Base-by-base conservation (phyloP, 352 stramenopile species). In the Globisporangium takayamanum region DNA sequence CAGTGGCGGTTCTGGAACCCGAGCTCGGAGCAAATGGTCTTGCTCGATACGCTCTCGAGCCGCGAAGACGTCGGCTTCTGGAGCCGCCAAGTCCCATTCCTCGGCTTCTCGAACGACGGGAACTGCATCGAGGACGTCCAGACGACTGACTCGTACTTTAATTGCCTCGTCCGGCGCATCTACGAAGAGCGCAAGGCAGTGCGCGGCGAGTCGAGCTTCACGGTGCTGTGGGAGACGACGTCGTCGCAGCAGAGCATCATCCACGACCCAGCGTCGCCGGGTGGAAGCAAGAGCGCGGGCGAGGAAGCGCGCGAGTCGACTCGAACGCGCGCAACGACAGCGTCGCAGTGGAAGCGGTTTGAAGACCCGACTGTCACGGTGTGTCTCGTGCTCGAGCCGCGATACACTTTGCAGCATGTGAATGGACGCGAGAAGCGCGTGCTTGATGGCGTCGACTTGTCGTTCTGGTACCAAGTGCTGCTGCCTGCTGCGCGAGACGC, bases 161-260 rank as follows among this genome's bases (percentile, higher is more conserved):
- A 66, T 22, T 71, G 58, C 26, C 57, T 73, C 10, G 53, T 75
- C 16, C 64, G 70, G 7, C 70, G 70, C 33, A 70, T 73, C 16
- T 60, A 68, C n/a, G 65, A 74, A 6, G 37, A 62, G 25, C 59
- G 55, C 22, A 66, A 59, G 11, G 42, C 53, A 0, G 16, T 15
- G 36, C 33, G 42, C 5, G 50, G 45, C 3, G 15, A 26, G 16
- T 62, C 63, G 5, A 53, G 60, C 47, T 68, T 60, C 44, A 76
- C 66, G 10, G 44, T 75, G 26, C 50, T 78, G 33, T 78, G 70
- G 70, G 76, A 78, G 45, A 78, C 70, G 18, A 74, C 62, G 2
- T 66, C 70, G 2, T 59, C 60, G 14, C 68, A 76, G 26, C 62
- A 62, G 11, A 37, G 64, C 5, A 50, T 76, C 41, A 30, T 57